A percentile compares a stretch with the other conserved stretches of the same genome.
phyloP scores from a whole-genome alignment of 2,329 filamentous ascomycete genomes.

The Aspergillus ustus region DNA sequence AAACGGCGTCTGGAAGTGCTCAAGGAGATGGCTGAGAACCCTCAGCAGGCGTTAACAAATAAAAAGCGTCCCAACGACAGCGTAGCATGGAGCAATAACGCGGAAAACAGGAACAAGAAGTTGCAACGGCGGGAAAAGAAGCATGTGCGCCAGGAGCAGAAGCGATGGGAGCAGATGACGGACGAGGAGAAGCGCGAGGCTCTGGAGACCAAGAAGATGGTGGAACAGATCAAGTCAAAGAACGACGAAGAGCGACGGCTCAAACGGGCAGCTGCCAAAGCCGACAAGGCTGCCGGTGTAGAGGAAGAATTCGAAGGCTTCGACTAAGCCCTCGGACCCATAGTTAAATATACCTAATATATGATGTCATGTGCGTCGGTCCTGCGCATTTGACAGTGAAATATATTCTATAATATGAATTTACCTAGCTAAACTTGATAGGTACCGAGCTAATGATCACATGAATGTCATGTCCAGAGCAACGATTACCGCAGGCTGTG shows the following conservation, averaged over 20 bases:
- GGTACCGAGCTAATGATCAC: no score
- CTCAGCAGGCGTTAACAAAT: conserved; percentile 39
- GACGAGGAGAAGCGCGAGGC: conserved; percentile 69
- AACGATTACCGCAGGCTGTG: no score
- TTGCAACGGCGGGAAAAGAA: conserved; percentile 67
- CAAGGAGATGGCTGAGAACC: conserved; percentile 49
- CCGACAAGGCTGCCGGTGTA: conserved; percentile 18
- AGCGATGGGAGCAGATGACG: conserved; percentile 68
- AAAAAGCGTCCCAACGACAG: conserved; percentile 64
- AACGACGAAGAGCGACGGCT: conserved; percentile 47
- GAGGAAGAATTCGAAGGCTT: conserved; percentile 64
- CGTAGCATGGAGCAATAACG: conserved; percentile 74
- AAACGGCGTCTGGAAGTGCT: conserved; percentile 65
- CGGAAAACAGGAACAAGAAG: conserved; percentile 67
- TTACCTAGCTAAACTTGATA: no score
- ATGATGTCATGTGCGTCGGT: no score
- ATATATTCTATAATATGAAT: no score
- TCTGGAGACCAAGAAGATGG: conserved; percentile 66
- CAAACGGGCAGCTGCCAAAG: conserved; percentile 25
- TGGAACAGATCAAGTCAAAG: conserved; percentile 65
- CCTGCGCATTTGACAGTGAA: no score
- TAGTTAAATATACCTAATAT: no score
- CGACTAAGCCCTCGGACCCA: conserved; percentile 34
- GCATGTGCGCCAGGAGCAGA: conserved; percentile 66
- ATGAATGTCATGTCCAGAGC: no score